phyloP scores from a whole-genome alignment of 129 eudicot genomes.

The Solidago caesia region DNA sequence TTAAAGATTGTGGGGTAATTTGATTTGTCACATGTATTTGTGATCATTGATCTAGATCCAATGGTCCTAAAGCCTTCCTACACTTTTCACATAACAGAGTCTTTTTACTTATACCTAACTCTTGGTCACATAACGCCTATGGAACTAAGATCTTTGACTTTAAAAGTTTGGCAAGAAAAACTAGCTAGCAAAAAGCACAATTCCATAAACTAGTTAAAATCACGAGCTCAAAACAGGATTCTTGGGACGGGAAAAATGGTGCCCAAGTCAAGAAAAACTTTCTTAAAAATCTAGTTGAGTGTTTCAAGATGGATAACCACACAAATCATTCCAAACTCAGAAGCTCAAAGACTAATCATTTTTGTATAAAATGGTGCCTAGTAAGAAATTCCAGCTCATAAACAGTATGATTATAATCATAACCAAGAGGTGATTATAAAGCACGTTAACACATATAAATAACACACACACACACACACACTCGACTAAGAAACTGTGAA shows the following conservation, averaged over 20 bases:
- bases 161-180: neutral
- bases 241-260: neutral
- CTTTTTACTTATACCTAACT: no score
- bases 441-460: neutral
- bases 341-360: neutral
- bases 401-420: no score
- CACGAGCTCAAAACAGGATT: neutral
- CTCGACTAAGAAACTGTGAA: neutral
- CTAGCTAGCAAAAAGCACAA: neutral
- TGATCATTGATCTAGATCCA: no score
- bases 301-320: neutral
- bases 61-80: no score
- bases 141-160: neutral
- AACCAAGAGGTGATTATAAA: neutral
- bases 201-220: neutral
- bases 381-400: neutral
- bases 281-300: neutral
- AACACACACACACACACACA: no score
- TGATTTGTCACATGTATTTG: no score
- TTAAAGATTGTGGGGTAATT: no score
- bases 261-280: neutral
- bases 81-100: no score
- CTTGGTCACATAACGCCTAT: no score
- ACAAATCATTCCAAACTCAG: neutral
- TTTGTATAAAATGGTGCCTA: neutral